These are phyloP conservation scores for Prunus mira DNA, from an alignment of 306 rosid species.

Conservation along the genomic window DNA sequence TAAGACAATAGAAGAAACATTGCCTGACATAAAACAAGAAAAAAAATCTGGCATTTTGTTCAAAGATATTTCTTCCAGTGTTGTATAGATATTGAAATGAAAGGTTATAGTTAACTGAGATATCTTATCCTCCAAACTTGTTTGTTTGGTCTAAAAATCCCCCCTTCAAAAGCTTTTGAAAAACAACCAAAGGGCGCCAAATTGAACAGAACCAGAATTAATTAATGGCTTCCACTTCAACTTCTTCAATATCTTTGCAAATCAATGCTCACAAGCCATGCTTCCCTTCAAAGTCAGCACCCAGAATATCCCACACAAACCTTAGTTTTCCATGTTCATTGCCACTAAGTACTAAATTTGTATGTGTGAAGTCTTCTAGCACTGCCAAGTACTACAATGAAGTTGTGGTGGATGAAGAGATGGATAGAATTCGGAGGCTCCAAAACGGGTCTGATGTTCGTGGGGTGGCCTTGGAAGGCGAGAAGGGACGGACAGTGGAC, in stretches of 20 bases:
- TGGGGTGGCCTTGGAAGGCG: conserved; percentile 85
- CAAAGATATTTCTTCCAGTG: conserved; percentile 27
- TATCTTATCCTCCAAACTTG: conserved; percentile 39
- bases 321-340: conserved; percentile 32
- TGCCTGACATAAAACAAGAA: conserved; percentile 31
- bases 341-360: conserved; percentile 19
- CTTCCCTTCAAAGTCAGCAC: conserved; percentile 19
- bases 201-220: conserved; percentile 5
- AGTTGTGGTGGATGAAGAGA: conserved; percentile 70
- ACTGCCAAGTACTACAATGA: conserved; percentile 49
- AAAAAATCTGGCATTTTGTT: conserved; percentile 48
- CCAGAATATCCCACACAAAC: conserved; percentile 21
- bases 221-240: conserved; percentile 49
- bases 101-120: conserved; percentile 40
- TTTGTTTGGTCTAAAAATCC: conserved; percentile 21
- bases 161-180: conserved; percentile 26
- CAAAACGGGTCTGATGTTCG: conserved; percentile 94
- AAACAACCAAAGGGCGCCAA: conserved; percentile 43
- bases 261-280: conserved; percentile 23
- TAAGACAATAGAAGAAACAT: conserved; percentile 8
- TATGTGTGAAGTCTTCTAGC: conserved; percentile 31
- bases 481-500: conserved; percentile 68
- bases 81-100: conserved; percentile 32
- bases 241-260: conserved; percentile 35
- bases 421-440: conserved; percentile 73